phyloP scores from a whole-genome alignment of 148 eudicot genomes.

The Fagopyrum esculentum region DNA sequence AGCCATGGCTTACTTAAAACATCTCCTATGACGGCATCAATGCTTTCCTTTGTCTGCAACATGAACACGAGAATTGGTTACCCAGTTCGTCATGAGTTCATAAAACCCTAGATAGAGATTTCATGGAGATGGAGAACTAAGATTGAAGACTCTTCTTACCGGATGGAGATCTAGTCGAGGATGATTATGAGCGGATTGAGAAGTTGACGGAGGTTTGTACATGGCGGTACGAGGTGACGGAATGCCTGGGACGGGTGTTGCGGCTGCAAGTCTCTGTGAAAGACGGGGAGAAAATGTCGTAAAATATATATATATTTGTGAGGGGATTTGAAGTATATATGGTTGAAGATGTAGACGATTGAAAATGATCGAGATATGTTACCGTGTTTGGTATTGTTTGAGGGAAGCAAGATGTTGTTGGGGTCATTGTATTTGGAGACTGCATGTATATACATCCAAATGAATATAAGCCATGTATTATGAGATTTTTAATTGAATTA shows the following conservation, averaged over 20 bases:
- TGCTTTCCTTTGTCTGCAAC: conserved; percentile 62
- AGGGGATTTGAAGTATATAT: neutral
- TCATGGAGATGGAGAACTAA: neutral
- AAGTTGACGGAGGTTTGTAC: conserved; percentile 14
- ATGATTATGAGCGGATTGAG: conserved; percentile 20
- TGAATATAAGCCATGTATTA: neutral
- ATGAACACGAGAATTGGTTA: neutral
- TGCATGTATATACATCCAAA: conserved; percentile 14
- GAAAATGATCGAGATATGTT: neutral
- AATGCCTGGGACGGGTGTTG: conserved; percentile 55
- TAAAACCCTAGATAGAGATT: neutral
- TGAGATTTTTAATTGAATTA: neutral
- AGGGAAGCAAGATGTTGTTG: conserved; percentile 33
- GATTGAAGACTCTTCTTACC: conserved; percentile 23
- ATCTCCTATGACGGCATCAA: conserved; percentile 78
- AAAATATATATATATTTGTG: neutral
- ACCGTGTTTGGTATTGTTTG: conserved; percentile 32
- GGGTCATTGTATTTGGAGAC: conserved; percentile 39
- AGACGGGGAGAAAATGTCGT: neutral
- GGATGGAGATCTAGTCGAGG: conserved; percentile 57
- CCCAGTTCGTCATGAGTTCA: neutral
- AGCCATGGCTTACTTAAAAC: conserved; percentile 70
- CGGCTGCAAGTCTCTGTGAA: conserved; percentile 52
- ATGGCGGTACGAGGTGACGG: conserved; percentile 49
- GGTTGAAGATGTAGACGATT: neutral